Conservation (phyloP, 2,329 filamentous ascomycete genomes). For the Fusarium marasasianum region DNA sequence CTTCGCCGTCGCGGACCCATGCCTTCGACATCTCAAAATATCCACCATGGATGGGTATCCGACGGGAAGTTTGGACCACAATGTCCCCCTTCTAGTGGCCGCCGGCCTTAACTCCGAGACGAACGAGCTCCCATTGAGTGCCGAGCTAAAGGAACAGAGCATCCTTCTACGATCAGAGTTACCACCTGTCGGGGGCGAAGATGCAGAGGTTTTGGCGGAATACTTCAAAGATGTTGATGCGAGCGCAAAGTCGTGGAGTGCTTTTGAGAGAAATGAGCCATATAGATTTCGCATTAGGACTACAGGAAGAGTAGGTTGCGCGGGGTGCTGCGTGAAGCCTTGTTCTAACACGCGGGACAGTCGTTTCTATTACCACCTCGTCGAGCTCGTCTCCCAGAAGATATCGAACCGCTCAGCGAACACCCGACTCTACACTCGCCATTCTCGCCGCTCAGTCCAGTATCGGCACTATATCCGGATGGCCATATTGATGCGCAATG, state of each 20-base stretch:
- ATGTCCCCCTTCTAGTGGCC: conserved; percentile 83
- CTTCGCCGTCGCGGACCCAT: conserved; percentile 33
- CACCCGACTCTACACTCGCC: conserved; percentile 82
- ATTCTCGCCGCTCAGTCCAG: conserved; percentile 87
- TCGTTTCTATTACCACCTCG: conserved; percentile 66
- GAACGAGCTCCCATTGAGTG: conserved; percentile 55
- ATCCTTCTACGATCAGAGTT: conserved; percentile 76
- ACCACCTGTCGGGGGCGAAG: conserved; percentile 70
- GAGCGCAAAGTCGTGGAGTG: conserved; percentile 72
- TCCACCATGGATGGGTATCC: conserved; percentile 81
- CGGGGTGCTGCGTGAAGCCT: conserved; percentile 21
- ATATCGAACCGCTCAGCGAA: conserved; percentile 58
- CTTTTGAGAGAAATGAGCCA: conserved; percentile 60
- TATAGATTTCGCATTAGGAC: conserved; percentile 75
- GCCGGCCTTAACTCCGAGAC: conserved; percentile 71
- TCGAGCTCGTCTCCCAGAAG: conserved; percentile 62
- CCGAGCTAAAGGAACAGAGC: conserved; percentile 65
- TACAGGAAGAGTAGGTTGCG: conserved; percentile 78
- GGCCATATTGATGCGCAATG: conserved; percentile 84
- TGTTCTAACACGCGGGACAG: conserved; percentile 50
- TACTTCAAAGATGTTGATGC: conserved; percentile 74
- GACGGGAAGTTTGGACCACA: conserved; percentile 82
- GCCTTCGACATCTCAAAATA: conserved; percentile 31
- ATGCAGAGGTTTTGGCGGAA: conserved; percentile 71
- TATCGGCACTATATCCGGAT: conserved; percentile 86